Conservation (phyloP, 257 asterid species). For the Fraxinus pennsylvanica region DNA sequence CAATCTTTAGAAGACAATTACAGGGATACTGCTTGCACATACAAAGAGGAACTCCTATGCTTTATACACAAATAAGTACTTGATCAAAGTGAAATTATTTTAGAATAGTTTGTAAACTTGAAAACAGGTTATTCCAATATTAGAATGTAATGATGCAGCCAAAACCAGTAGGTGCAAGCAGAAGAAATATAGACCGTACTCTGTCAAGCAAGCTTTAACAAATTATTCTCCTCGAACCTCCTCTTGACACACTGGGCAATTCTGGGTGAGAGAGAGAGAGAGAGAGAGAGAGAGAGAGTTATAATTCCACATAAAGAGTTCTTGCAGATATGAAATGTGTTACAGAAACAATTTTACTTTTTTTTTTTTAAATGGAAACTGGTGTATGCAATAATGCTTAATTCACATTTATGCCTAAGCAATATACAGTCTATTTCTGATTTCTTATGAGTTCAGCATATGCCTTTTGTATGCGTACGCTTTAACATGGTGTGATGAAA, state of each 20-base stretch:
- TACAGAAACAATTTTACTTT: too few relatives aligned
- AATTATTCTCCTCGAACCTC: conserved; percentile 69
- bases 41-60: conserved; percentile 1
- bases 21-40: not conserved
- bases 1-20: not conserved
- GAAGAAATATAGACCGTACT: not conserved
- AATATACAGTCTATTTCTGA: not conserved
- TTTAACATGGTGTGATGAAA: not conserved
- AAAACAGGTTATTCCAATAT: not conserved
- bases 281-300: not conserved
- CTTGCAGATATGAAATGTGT: not conserved
- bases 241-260: conserved; percentile 81
- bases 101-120: not conserved
- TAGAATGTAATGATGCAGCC: not conserved
- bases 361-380: not conserved
- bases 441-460: not conserved
- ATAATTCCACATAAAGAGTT: not conserved
- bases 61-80: not conserved
- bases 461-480: not conserved
- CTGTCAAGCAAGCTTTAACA: not conserved
- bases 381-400: not conserved
- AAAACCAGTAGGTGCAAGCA: not conserved
- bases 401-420: not conserved
- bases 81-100: not conserved
- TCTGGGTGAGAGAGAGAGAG: conserved; percentile 36